phyloP scores from a whole-genome alignment of 495 filamentous ascomycete genomes.

The Platismatia glauca region DNA sequence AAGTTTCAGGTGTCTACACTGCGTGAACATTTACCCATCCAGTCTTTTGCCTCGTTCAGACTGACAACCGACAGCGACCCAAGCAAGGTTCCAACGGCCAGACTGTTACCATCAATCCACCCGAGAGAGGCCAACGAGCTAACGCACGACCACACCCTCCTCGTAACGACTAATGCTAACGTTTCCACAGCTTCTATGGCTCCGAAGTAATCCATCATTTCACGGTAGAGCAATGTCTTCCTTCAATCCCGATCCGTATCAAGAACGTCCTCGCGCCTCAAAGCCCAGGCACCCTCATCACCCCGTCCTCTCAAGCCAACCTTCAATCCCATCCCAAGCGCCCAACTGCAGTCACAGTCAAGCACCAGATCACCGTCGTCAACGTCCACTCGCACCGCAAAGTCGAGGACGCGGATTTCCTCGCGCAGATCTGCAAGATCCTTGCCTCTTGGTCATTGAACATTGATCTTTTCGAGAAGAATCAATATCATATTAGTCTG shows the following conservation, averaged over 20 bases:
- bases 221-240: constrained; percentile 97
- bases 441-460: constrained; percentile 70
- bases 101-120: constrained; percentile 66
- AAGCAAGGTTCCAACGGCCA: constrained; percentile 75
- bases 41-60: constrained; percentile 51
- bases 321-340: constrained; percentile 45
- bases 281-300: constrained; percentile 79
- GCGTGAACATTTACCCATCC: neutral
- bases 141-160: constrained; percentile 33
- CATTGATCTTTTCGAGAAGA: constrained; percentile 88
- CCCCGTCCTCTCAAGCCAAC: constrained; percentile 32
- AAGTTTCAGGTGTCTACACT: constrained; percentile 22
- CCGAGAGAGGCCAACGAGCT: constrained; percentile 83
- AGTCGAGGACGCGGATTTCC: constrained; percentile 79
- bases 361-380: constrained; percentile 83
- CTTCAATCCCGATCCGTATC: constrained; percentile 87
- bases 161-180: neutral
- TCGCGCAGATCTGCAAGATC: constrained; percentile 80
- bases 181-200: constrained; percentile 55
- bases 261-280: constrained; percentile 97
- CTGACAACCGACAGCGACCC: constrained; percentile 32
- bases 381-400: constrained; percentile 93
- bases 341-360: constrained; percentile 93
- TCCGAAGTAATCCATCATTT: constrained; percentile 96
- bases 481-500: constrained; percentile 92